phyloP scores from a whole-genome alignment of 768 basidiomycete species.

The Termitomyces sp. region DNA sequence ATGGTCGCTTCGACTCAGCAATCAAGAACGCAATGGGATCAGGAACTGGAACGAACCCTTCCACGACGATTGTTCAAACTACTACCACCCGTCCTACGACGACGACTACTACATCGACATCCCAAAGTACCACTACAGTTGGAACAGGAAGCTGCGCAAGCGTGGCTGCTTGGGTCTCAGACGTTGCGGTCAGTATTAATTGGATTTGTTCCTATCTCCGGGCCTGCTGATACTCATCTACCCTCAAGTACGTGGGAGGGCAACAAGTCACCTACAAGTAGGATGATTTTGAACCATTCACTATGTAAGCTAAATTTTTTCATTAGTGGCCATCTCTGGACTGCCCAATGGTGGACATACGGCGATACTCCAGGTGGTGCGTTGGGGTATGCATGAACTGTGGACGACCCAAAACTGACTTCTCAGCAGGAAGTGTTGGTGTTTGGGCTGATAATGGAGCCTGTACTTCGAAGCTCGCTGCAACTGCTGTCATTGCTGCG shows the following conservation, averaged over 20 bases:
- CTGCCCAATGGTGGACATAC: slow-evolving; percentile 44
- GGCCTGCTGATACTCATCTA: background rate
- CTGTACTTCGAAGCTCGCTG: slow-evolving; percentile 17
- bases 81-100: slow-evolving; percentile 4
- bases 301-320: background rate
- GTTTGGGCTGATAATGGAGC: slow-evolving; percentile 33
- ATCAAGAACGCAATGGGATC: slow-evolving; percentile 37
- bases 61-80: slow-evolving; percentile 18
- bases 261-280: slow-evolving; percentile 37
- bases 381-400: background rate
- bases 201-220: background rate
- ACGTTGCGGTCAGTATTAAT: slow-evolving; percentile 31
- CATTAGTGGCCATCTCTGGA: slow-evolving; percentile 45
- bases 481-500: background rate
- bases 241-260: slow-evolving; percentile 39
- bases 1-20: slow-evolving; percentile 37
- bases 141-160: slow-evolving; percentile 34
- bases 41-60: slow-evolving; percentile 11
- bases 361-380: slow-evolving; percentile 29
- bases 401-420: background rate
- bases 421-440: slow-evolving; percentile 22
- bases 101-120: slow-evolving; percentile 7
- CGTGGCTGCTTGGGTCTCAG: slow-evolving; percentile 37
- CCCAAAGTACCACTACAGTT: slow-evolving; percentile 6
- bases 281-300: slow-evolving; percentile 10